Conservation (phyloP, 2,329 filamentous ascomycete species). For the Coleophoma cylindrospora region DNA sequence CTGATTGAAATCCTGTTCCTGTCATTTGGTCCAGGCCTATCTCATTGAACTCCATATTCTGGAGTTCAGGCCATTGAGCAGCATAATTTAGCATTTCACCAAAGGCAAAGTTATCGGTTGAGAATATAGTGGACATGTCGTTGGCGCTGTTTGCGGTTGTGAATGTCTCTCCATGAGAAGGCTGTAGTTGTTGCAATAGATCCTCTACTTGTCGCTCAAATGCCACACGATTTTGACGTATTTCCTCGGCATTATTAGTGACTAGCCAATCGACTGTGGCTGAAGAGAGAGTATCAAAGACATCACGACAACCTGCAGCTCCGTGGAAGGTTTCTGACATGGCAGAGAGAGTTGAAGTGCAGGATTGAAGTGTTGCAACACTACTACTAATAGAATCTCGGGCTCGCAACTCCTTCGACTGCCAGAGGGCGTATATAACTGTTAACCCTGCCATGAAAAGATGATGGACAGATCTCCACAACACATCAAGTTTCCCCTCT, state of each 20-base stretch:
- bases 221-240: no score
- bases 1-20: no score
- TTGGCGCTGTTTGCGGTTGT: no score
- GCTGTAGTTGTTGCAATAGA: no score
- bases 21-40: no score
- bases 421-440: conserved; percentile 27
- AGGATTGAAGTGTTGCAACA: conserved; percentile 22
- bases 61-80: conserved; percentile 8
- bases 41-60: no score
- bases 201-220: no score
- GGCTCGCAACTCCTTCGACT: conserved; percentile 26
- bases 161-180: no score
- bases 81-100: conserved; percentile 8
- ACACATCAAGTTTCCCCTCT: conserved; percentile 24
- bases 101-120: conserved; percentile 8
- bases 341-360: conserved; percentile 25
- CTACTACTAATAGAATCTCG: conserved; percentile 12
- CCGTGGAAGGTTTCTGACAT: conserved; percentile 24
- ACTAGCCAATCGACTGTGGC: conserved; percentile 21
- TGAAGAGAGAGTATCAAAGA: conserved; percentile 23
- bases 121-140: conserved; percentile 1
- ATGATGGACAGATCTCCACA: conserved; percentile 27
- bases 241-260: no score
- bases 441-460: conserved; percentile 29
- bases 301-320: conserved; percentile 23